Conservation (phyloP, 2,329 filamentous ascomycete genomes). For the Talaromyces atroroseus region DNA sequence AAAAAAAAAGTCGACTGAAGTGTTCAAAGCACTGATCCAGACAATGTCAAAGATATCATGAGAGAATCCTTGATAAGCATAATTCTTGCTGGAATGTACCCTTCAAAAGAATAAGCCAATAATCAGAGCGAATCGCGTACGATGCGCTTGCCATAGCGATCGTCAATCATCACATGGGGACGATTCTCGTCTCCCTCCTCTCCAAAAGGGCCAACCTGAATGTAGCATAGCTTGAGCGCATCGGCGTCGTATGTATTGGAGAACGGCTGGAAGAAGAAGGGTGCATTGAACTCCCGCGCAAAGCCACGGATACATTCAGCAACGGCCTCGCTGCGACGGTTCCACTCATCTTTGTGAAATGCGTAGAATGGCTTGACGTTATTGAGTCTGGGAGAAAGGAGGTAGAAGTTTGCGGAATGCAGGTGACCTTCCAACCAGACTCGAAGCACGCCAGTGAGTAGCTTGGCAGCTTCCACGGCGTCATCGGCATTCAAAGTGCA, state of each 20-base stretch:
- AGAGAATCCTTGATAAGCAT: no score
- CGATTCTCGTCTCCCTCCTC: neutral
- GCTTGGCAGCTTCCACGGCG: neutral
- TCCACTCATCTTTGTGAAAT: neutral
- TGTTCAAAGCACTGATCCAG: no score
- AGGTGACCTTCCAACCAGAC: neutral
- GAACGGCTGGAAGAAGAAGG: neutral
- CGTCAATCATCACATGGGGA: neutral
- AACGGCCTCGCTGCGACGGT: neutral
- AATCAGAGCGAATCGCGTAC: neutral
- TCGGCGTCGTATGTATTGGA: neutral
- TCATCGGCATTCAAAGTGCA: neutral
- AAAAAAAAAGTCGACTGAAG: no score
- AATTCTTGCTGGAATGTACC: no score
- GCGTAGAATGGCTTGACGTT: neutral
- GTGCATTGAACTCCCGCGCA: neutral
- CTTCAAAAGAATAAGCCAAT: neutral
- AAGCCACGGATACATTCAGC: neutral
- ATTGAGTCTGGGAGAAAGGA: neutral
- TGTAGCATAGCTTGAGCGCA: neutral
- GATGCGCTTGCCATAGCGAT: neutral
- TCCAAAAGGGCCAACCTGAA: neutral
- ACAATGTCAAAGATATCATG: no score
- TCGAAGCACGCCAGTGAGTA: neutral
- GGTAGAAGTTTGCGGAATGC: neutral